Conservation (phyloP, 225 moss, liverwort and hornwort genomes). For the Asterella californica region DNA sequence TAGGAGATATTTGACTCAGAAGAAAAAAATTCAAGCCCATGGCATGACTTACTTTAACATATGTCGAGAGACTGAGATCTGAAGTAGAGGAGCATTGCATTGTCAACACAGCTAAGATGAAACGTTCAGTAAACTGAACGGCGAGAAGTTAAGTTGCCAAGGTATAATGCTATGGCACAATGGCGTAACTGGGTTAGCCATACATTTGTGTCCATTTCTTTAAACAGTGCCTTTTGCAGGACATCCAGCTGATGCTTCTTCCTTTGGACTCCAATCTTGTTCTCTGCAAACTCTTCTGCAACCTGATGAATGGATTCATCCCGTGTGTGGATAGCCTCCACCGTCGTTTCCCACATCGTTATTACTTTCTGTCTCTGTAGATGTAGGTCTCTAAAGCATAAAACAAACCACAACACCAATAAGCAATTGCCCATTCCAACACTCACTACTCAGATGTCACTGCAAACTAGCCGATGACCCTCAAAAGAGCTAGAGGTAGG, state of each 20-base stretch:
- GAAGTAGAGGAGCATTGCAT: neutral
- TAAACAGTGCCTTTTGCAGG: constrained; percentile 64
- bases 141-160: neutral
- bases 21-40: neutral
- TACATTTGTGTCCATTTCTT: constrained; percentile 70
- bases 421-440: neutral
- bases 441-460: neutral
- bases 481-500: neutral
- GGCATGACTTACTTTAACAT: neutral
- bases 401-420: neutral
- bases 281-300: constrained; percentile 66
- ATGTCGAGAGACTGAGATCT: too few relatives aligned
- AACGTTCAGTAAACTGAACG: neutral
- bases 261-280: constrained; percentile 57
- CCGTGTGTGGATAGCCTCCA: constrained; percentile 63
- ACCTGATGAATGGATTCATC: constrained; percentile 69
- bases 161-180: neutral
- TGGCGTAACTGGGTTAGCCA: neutral
- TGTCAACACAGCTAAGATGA: neutral
- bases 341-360: constrained; percentile 76
- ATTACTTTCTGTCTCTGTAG: constrained; percentile 79
- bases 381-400: constrained; percentile 54
- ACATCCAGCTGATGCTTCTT: constrained; percentile 61
- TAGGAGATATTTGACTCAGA: neutral
- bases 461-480: neutral